phyloP scores from a whole-genome alignment of 371 early-diverging fungal species.

The Rhizopus sp. region DNA sequence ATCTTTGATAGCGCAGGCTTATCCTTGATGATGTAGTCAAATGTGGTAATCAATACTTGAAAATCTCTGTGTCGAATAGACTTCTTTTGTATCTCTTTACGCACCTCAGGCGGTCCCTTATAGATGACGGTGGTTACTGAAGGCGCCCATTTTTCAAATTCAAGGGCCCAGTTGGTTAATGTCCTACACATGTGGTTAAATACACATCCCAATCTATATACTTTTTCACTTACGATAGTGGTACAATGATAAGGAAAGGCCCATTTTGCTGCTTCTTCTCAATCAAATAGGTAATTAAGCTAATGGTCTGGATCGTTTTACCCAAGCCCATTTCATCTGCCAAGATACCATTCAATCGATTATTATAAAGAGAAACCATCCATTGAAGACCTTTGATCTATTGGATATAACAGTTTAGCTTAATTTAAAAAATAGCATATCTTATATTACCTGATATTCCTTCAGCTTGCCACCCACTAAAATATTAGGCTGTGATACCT shows the following conservation, averaged over 20 bases:
- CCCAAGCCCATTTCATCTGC: conserved; percentile 99
- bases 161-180: conserved; percentile 95
- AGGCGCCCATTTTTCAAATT: conserved; percentile 99
- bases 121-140: conserved; percentile 86
- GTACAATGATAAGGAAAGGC: conserved; percentile 93
- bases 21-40: conserved; percentile 97
- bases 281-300: conserved; percentile 92
- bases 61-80: conserved; percentile 79
- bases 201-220: neutral
- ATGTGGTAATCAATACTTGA: conserved; percentile 97
- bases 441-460: conserved; percentile 83
- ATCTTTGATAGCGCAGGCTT: conserved; percentile 80
- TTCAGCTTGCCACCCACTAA: conserved; percentile 92
- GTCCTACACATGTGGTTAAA: conserved; percentile 48
- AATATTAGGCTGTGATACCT: conserved; percentile 78
- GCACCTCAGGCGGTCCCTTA: conserved; percentile 81
- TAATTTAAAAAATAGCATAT: neutral
- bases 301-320: conserved; percentile 98
- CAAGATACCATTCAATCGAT: conserved; percentile 95
- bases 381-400: conserved; percentile 95
- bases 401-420: neutral
- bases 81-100: conserved; percentile 69
- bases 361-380: conserved; percentile 98
- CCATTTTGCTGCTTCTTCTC: conserved; percentile 91
- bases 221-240: conserved; percentile 74